Percentiles rank a stretch among this genome's conserved stretches.
Conservation (phyloP, 805 yeast genomes). For the Saturnispora hagleri region DNA sequence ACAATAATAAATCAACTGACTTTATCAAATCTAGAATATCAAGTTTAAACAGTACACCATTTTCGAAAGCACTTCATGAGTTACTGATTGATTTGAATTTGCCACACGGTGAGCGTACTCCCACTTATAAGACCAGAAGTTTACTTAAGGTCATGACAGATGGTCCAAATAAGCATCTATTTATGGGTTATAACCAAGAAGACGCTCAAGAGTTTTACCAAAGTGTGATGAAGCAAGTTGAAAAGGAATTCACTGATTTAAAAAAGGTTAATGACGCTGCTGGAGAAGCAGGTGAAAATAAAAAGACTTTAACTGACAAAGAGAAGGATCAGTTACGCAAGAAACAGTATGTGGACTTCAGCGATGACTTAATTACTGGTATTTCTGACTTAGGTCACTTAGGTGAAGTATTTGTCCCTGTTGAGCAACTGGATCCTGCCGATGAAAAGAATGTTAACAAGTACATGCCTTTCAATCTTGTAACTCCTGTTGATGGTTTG, state of each 20-base stretch:
- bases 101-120: conserved; percentile 45
- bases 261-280: conserved; percentile 8
- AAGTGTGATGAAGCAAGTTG: conserved; percentile 57
- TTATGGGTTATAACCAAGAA: conserved; percentile 84
- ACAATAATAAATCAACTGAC: conserved; percentile 12
- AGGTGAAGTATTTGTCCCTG: conserved; percentile 64
- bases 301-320: conserved; percentile 18
- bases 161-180: conserved; percentile 68
- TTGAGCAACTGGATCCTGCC: conserved; percentile 70
- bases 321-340: conserved; percentile 19
- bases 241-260: conserved; percentile 37
- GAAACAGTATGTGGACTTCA: conserved; percentile 20
- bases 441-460: conserved; percentile 34
- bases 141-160: conserved; percentile 62
- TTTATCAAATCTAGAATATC: conserved; percentile 13
- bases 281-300: conserved; percentile 9
- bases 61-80: conserved; percentile 44
- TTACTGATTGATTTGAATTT: conserved; percentile 48
- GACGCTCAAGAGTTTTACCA: conserved; percentile 97
- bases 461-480: conserved; percentile 43
- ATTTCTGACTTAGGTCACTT: conserved; percentile 44
- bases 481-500: conserved; percentile 90
- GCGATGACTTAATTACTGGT: conserved; percentile 27
- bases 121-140: conserved; percentile 52
- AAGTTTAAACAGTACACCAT: conserved; percentile 22